A percentile compares a stretch with the other conserved stretches of the same genome.
Conservation (phyloP, 1,284 basidiomycete species). For the Psilocybe mexicana region DNA sequence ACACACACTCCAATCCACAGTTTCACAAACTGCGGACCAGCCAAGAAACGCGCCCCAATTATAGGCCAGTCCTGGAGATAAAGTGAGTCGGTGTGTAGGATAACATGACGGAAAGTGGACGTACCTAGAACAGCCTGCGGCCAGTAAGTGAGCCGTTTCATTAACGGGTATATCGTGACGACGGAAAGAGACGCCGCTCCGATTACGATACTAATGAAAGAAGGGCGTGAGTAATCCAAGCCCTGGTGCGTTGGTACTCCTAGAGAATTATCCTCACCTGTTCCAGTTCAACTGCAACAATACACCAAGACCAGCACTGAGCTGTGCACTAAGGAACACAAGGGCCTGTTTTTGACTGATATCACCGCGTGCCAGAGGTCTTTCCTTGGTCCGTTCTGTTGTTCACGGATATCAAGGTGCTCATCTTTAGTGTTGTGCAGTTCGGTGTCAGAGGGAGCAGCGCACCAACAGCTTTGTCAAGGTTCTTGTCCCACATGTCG, state of each 20-base stretch:
- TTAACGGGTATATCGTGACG: constrained; percentile 91
- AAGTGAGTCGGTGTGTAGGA: not conserved
- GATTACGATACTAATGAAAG: constrained; percentile 71
- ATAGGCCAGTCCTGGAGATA: constrained; percentile 80
- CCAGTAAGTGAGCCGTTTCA: constrained; percentile 98
- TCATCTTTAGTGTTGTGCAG: not conserved
- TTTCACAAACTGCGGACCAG: constrained; percentile 91
- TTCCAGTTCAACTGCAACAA: constrained; percentile 94
- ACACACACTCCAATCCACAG: constrained; percentile 82
- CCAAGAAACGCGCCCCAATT: constrained; percentile 98
- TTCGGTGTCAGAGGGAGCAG: constrained; percentile 9
- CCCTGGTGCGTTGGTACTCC: not conserved
- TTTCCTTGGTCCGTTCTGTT: constrained; percentile 44
- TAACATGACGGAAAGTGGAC: constrained; percentile 20
- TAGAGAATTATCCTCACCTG: constrained; percentile 50
- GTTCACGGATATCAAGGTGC: not conserved
- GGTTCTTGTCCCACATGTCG: constrained; percentile 95
- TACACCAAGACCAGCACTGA: constrained; percentile 85
- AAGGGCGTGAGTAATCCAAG: not conserved
- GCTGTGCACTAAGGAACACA: constrained; percentile 82
- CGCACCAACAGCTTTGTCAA: constrained; percentile 92
- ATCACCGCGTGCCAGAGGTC: constrained; percentile 80
- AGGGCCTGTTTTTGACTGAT: constrained; percentile 79
- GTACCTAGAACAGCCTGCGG: constrained; percentile 92
- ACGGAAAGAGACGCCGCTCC: constrained; percentile 90